Evolutionary conservation across 352 stramenopile species (phyloP).

Genomic region (Peronospora belbahrii): DNA sequence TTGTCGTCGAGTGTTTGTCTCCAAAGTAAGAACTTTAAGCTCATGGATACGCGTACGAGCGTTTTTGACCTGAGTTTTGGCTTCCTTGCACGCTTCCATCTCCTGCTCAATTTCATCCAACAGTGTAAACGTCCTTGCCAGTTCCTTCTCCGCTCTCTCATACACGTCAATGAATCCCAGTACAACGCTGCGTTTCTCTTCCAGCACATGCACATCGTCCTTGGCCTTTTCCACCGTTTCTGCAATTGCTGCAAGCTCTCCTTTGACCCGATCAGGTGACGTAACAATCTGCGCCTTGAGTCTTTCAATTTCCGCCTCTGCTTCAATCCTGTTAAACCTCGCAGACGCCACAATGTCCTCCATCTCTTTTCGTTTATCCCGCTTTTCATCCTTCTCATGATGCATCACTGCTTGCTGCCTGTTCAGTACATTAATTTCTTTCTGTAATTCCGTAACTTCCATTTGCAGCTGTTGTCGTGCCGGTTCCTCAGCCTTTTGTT

Average conservation of each 20-base stretch:
- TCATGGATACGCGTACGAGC: slow-evolving; percentile 45
- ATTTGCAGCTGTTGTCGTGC: slow-evolving; percentile 53
- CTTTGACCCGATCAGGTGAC: slow-evolving; percentile 82
- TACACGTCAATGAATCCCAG: slow-evolving; percentile 61
- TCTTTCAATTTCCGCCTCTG: slow-evolving; percentile 67
- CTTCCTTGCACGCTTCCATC: slow-evolving; percentile 55
- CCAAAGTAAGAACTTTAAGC: slow-evolving; percentile 34
- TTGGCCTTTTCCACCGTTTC: slow-evolving; percentile 63
- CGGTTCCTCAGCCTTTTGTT: slow-evolving; percentile 49
- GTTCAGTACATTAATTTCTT: slow-evolving; percentile 88
- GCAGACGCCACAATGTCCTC: slow-evolving; percentile 65
- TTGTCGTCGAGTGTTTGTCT: slow-evolving; percentile 60
- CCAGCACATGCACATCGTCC: slow-evolving; percentile 53
- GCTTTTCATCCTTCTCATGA: slow-evolving; percentile 76
- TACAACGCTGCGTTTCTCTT: slow-evolving; percentile 51
- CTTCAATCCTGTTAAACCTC: slow-evolving; percentile 80
- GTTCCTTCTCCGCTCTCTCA: slow-evolving; percentile 57
- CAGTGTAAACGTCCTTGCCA: slow-evolving; percentile 49
- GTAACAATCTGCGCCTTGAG: slow-evolving; percentile 86
- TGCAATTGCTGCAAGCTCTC: slow-evolving; percentile 51
- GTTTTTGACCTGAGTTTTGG: slow-evolving; percentile 64
- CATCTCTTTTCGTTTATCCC: slow-evolving; percentile 67
- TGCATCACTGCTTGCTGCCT: slow-evolving; percentile 82
- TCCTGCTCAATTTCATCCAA: slow-evolving; percentile 59
- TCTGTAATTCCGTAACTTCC: slow-evolving; percentile 80